Percentiles rank a stretch among this genome's conserved stretches.
Evolutionary conservation across 139 green algal genomes (phyloP).

Genomic region (Limnomonas spitsbergensis): DNA sequence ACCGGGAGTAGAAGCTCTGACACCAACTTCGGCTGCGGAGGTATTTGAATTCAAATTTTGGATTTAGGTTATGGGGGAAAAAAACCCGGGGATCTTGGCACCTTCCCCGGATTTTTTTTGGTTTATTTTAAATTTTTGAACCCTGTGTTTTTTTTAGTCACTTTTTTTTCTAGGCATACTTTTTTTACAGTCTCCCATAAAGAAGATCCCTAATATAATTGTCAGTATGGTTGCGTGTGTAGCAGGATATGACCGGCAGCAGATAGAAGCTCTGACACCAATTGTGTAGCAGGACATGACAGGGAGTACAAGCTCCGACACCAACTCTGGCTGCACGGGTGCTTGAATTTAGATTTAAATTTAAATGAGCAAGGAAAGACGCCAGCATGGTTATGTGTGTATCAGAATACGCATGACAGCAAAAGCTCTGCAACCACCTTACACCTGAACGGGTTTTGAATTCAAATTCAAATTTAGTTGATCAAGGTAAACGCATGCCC

Average conservation of each 20-base stretch:
- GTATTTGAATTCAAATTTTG: neutral
- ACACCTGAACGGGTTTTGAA: neutral
- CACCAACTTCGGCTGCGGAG: constrained; percentile 29
- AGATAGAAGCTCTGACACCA: constrained; percentile 37
- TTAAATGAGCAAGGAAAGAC: too few species aligned
- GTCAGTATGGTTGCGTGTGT: constrained; percentile 38
- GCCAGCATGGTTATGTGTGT: constrained; percentile 39
- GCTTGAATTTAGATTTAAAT: neutral
- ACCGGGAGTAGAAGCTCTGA: constrained; percentile 46
- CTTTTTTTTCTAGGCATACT: too few species aligned
- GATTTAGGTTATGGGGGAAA: too few species aligned
- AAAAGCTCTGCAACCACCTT: constrained; percentile 37
- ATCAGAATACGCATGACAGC: constrained; percentile 46
- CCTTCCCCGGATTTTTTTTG: too few species aligned
- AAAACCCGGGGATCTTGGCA: too few species aligned
- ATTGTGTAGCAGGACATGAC: too few species aligned
- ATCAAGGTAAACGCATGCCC: too few species aligned
- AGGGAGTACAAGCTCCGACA: constrained; percentile 49
- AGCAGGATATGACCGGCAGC: constrained; percentile 50
- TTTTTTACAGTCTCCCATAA: too few species aligned
- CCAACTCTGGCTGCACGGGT: constrained; percentile 21
- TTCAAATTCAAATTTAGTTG: too few species aligned
- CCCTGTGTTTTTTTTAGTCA: too few species aligned
- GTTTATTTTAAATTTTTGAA: too few species aligned
- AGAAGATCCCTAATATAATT: too few species aligned